These are phyloP conservation scores for Eutypella sp. DNA, from an alignment of 2,329 filamentous ascomycete genomes.

Conservation along the genomic window DNA sequence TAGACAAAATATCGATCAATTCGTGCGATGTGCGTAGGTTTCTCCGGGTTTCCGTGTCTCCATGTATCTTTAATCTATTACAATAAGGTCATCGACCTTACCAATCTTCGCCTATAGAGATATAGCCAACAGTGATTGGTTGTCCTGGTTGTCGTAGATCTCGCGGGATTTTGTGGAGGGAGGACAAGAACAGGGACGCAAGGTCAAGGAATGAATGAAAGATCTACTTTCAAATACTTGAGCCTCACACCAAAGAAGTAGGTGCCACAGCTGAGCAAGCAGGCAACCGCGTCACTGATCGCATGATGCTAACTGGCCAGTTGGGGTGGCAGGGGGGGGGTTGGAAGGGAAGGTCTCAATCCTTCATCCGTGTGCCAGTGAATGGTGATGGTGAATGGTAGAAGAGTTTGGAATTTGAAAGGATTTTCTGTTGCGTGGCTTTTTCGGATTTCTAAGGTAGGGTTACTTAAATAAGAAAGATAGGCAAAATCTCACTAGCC, in stretches of 20 bases:
- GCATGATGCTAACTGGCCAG: slow-evolving; percentile 24
- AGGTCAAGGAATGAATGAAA: slow-evolving; percentile 7
- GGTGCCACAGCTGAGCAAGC: slow-evolving; percentile 18
- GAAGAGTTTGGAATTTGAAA: background rate
- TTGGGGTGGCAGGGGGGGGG: slow-evolving; percentile 9
- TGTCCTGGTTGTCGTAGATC: no score
- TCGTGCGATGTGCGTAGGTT: no score
- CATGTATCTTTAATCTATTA: no score
- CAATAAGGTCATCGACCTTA: no score
- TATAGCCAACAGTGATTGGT: no score
- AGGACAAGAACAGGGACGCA: background rate
- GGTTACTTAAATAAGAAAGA: background rate
- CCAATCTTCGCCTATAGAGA: no score
- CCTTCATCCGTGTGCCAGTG: no score
- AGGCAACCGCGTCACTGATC: slow-evolving; percentile 18
- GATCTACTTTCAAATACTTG: slow-evolving; percentile 11
- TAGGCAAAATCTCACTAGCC: no score
- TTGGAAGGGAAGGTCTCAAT: slow-evolving; percentile 12
- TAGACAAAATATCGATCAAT: no score
- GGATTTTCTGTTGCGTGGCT: slow-evolving; percentile 1
- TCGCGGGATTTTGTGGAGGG: no score
- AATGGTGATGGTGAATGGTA: background rate
- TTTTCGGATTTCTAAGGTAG: background rate
- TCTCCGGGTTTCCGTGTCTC: no score
- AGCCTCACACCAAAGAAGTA: slow-evolving; percentile 17